Conservation (phyloP, 2,329 filamentous ascomycete species). For the Kalaharituber pfeilii region DNA sequence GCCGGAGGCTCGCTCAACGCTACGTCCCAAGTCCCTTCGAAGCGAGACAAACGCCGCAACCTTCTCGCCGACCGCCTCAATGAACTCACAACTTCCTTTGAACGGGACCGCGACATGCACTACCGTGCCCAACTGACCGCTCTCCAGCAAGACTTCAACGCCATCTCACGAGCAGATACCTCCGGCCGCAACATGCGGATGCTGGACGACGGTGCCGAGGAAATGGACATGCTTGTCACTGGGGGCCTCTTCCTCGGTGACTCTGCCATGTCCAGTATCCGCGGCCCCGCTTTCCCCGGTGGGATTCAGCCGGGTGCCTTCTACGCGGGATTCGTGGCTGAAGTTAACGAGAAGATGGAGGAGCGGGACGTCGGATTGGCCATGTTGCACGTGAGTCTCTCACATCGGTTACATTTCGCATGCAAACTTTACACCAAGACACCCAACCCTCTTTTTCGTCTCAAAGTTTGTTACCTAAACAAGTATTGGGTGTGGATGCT, state of each 20-base stretch:
- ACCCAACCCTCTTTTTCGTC: background rate
- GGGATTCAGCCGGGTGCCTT: conserved; percentile 50
- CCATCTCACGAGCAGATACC: conserved; percentile 70
- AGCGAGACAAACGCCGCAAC: conserved; percentile 78
- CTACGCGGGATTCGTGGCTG: conserved; percentile 69
- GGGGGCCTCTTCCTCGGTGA: conserved; percentile 31
- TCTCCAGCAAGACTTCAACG: conserved; percentile 75
- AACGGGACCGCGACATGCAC: conserved; percentile 60
- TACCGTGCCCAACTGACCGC: conserved; percentile 82
- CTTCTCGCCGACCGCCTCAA: conserved; percentile 63
- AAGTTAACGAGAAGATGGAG: conserved; percentile 77
- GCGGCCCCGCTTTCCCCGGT: conserved; percentile 26
- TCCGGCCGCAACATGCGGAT: conserved; percentile 46
- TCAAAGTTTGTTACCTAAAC: background rate
- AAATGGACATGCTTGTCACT: conserved; percentile 38
- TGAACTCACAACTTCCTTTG: conserved; percentile 59
- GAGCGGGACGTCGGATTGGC: conserved; percentile 69
- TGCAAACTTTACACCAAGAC: too few relatives aligned
- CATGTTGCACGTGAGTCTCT: conserved; percentile 52
- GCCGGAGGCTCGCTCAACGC: too few relatives aligned
- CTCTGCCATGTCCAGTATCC: conserved; percentile 32
- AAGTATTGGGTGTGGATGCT: too few relatives aligned
- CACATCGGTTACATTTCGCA: too few relatives aligned
- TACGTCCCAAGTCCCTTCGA: conserved; percentile 27
- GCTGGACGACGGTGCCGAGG: conserved; percentile 51